Conservation (phyloP, 192 early-diverging fungal species). For the Pilobolus umbonatus region DNA sequence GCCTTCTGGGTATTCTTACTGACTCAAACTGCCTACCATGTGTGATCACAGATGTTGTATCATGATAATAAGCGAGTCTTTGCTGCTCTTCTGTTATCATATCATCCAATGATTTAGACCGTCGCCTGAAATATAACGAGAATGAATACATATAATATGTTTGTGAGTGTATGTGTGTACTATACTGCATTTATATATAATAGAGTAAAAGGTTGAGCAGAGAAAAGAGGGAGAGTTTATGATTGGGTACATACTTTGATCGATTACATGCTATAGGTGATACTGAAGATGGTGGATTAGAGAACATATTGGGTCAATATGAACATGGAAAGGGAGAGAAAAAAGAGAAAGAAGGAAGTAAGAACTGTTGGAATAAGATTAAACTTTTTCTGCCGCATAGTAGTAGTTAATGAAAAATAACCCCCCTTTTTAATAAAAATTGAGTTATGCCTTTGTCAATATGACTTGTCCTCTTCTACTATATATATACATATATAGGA, state of each 20-base stretch:
- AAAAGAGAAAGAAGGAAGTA: background rate
- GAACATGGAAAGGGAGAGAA: slow-evolving; percentile 4
- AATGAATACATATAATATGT: background rate
- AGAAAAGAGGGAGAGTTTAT: background rate
- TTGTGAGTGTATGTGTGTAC: background rate
- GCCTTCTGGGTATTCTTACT: slow-evolving; percentile 29
- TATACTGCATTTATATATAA: background rate
- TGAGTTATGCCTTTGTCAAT: no score
- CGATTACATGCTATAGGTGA: no score
- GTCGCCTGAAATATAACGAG: slow-evolving; percentile 12
- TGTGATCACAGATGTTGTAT: background rate
- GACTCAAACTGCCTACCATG: slow-evolving; percentile 1
- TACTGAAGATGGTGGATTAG: no score
- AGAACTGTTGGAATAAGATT: background rate
- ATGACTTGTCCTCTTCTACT: no score
- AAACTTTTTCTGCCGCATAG: no score
- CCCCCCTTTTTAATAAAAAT: no score
- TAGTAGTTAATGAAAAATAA: no score
- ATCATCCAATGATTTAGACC: slow-evolving; percentile 24
- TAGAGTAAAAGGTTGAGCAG: background rate
- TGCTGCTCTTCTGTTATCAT: background rate
- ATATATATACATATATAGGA: no score
- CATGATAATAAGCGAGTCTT: background rate
- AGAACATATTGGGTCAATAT: no score
- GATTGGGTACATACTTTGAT: no score